A percentile compares a stretch with the other conserved stretches of the same genome.
Conservation (phyloP, 257 asterid genomes). For the Cynanchum wilfordii region DNA sequence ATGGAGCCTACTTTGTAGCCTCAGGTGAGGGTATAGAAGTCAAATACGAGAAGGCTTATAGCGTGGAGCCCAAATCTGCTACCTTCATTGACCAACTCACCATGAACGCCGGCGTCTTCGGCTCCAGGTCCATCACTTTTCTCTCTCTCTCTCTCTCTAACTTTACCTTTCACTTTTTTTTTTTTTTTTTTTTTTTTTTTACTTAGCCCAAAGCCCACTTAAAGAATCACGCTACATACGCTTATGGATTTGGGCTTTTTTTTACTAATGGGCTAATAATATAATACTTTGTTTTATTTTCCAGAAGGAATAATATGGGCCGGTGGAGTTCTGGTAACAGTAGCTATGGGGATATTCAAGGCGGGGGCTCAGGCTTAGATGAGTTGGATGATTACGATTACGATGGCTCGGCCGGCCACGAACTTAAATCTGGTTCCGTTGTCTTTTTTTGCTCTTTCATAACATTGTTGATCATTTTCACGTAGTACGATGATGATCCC, state of each 20-base stretch:
- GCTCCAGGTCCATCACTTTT: conserved; percentile 17
- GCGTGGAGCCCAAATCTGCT: conserved; percentile 35
- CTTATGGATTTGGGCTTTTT: neutral
- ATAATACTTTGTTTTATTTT: no score
- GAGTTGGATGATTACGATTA: conserved; percentile 22
- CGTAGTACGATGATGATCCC: neutral
- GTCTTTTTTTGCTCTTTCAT: conserved; percentile 15
- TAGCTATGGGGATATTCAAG: conserved; percentile 10
- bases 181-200: neutral
- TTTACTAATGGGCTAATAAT: neutral
- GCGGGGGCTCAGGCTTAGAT: neutral
- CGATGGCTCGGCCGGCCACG: conserved; percentile 28
- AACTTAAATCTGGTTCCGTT: conserved; percentile 14
- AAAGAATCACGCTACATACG: neutral
- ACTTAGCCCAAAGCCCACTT: neutral
- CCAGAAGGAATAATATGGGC: conserved; percentile 14
- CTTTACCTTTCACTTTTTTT: neutral
- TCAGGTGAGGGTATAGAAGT: conserved; percentile 30
- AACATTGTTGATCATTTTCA: conserved; percentile 19
- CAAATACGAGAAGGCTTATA: conserved; percentile 35
- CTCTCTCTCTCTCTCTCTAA: neutral
- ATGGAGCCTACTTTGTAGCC: conserved; percentile 37
- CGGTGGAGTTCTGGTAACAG: conserved; percentile 19
- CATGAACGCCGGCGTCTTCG: conserved; percentile 30
- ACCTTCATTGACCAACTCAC: conserved; percentile 30